Percentiles rank a stretch among this genome's conserved stretches.
These are phyloP conservation scores for Aspergillus sclerotialis DNA, from an alignment of 2,329 filamentous ascomycete species.

Conservation along the genomic window DNA sequence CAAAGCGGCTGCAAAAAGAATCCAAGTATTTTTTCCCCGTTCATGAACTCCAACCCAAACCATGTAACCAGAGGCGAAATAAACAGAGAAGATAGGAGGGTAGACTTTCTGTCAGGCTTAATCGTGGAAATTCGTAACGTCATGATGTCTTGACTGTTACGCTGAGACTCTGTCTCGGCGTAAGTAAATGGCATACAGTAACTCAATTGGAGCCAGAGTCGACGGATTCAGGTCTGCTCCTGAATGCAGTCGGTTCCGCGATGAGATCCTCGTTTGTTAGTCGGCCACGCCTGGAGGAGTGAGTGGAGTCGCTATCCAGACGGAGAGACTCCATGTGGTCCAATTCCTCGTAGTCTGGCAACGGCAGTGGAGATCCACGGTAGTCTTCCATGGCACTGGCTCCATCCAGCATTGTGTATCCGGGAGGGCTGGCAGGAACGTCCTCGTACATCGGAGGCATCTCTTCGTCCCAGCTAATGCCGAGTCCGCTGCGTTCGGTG, in stretches of 20 bases:
- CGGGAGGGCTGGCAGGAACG: constrained; percentile 77
- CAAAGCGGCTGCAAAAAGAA: not conserved
- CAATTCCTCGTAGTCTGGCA: constrained; percentile 40
- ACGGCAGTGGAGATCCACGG: constrained; percentile 32
- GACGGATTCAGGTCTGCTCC: no score
- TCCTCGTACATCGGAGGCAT: constrained; percentile 90
- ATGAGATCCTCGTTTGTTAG: constrained; percentile 28
- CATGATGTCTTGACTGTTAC: constrained; percentile 5
- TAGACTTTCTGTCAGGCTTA: not conserved
- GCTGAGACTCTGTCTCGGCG: no score
- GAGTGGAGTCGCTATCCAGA: constrained; percentile 24
- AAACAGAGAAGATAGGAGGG: not conserved
- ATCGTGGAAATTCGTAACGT: constrained; percentile 11
- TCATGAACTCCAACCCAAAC: no score
- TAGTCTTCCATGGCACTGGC: constrained; percentile 43
- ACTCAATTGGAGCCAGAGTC: no score
- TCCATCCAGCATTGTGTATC: constrained; percentile 46
- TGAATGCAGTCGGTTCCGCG: constrained; percentile 8
- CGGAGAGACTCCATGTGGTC: constrained; percentile 36
- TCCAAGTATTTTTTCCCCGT: not conserved
- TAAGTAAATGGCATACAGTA: no score
- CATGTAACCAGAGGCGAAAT: not conserved
- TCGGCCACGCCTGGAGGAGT: constrained; percentile 22
- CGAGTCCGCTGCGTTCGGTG: constrained; percentile 76
- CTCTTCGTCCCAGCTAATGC: constrained; percentile 96